Evolutionary conservation across 2,329 filamentous ascomycete genomes (phyloP).

Genomic region (Cyclaneusma minus): DNA sequence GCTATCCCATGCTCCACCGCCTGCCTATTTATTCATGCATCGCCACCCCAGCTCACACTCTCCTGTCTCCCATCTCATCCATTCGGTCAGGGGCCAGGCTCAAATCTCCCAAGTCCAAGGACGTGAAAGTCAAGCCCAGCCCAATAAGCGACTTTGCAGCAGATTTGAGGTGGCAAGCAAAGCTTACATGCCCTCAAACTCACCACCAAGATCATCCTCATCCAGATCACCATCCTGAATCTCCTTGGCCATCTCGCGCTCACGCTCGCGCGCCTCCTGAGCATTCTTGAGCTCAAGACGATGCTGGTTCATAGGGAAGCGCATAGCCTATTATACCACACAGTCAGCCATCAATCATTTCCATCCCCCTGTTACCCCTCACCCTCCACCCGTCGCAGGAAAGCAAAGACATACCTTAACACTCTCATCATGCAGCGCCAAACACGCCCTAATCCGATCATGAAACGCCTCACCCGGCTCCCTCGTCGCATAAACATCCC

Average conservation of each 20-base stretch:
- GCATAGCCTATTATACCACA: slow-evolving; percentile 56
- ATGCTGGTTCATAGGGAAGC: slow-evolving; percentile 99
- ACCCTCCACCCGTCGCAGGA: background rate
- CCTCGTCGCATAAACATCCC: slow-evolving; percentile 88
- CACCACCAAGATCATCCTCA: slow-evolving; percentile 87
- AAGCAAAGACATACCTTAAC: slow-evolving; percentile 57
- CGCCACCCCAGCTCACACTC: no score
- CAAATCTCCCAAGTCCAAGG: no score
- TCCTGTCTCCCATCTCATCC: no score
- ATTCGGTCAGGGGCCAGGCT: no score
- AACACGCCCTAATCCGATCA: slow-evolving; percentile 82
- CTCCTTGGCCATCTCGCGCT: slow-evolving; percentile 95
- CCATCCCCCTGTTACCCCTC: background rate
- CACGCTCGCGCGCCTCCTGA: slow-evolving; percentile 90
- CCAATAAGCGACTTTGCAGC: no score
- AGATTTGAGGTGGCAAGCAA: no score
- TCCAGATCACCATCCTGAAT: slow-evolving; percentile 96
- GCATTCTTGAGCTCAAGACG: slow-evolving; percentile 93
- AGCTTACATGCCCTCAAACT: slow-evolving; percentile 92
- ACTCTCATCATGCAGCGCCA: slow-evolving; percentile 89
- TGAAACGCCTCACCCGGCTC: slow-evolving; percentile 97
- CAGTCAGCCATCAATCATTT: slow-evolving; percentile 3
- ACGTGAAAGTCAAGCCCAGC: no score
- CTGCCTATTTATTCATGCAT: no score
- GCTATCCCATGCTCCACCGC: no score